A percentile compares a stretch with the other conserved stretches of the same genome.
Conservation (phyloP, 495 filamentous ascomycete genomes). For the Neurospora hispaniola region DNA sequence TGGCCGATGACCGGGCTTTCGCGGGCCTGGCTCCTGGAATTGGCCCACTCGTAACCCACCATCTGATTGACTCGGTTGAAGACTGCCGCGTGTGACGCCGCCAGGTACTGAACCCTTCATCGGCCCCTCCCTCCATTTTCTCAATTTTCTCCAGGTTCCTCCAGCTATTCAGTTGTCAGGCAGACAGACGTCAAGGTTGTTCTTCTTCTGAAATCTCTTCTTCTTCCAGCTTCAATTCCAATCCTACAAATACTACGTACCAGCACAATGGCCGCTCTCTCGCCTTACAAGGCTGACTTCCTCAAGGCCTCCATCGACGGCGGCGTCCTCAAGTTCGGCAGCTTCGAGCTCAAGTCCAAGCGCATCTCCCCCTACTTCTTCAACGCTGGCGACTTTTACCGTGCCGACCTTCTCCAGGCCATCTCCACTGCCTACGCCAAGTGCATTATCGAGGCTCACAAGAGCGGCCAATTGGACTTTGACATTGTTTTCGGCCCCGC, state of each 20-base stretch:
- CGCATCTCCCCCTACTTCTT: conserved; percentile 98
- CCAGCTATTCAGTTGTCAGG: not conserved
- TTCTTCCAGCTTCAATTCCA: not conserved
- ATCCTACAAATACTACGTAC: not conserved
- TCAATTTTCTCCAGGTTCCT: not conserved
- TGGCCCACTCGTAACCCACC: not conserved
- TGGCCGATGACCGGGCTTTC: not conserved
- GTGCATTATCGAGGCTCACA: conserved; percentile 42
- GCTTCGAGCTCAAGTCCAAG: conserved; percentile 81
- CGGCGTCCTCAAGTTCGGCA: conserved; percentile 78
- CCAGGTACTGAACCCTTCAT: not conserved
- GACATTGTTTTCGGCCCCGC: conserved; percentile 76
- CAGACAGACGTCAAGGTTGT: not conserved
- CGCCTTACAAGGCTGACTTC: conserved; percentile 52
- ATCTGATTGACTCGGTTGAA: not conserved
- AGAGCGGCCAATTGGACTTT: conserved; percentile 38
- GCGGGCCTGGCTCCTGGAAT: not conserved
- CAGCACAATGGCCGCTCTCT: conserved; percentile 22
- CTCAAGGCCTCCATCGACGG: conserved; percentile 59
- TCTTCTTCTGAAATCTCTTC: not conserved
- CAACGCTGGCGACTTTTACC: conserved; percentile 82
- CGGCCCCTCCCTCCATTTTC: not conserved
- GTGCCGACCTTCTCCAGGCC: conserved; percentile 58
- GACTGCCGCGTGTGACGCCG: not conserved
- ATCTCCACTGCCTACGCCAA: conserved; percentile 72